Percentiles rank a stretch among this genome's conserved stretches.
These are phyloP conservation scores for Myxozyma kluyveri DNA, from an alignment of 805 yeast species.

Conservation along the genomic window DNA sequence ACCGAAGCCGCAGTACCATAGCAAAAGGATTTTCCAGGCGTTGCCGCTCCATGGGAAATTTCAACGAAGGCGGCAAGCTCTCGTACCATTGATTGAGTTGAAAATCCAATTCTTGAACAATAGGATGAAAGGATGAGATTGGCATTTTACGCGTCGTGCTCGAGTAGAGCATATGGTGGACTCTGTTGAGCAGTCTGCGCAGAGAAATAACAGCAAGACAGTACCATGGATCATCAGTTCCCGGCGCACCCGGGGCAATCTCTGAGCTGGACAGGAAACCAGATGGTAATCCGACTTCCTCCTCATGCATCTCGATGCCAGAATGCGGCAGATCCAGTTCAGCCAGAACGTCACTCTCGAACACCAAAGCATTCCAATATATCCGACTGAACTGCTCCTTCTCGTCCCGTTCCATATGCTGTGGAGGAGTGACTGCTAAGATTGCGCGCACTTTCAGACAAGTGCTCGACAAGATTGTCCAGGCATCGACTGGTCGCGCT, in stretches of 20 bases:
- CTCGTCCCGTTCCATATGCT: conserved; percentile 3
- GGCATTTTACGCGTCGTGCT: conserved; percentile 12
- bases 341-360: conserved; percentile 24
- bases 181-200: conserved; percentile 19
- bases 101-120: conserved; percentile 23
- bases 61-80: conserved; percentile 5
- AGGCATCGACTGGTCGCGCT: conserved; percentile 20
- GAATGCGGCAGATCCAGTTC: conserved; percentile 22
- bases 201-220: conserved; percentile 18
- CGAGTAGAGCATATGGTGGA: conserved; percentile 18
- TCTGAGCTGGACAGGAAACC: conserved; percentile 8
- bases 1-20: conserved; percentile 15
- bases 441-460: conserved; percentile 11
- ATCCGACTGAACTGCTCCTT: conserved; percentile 16
- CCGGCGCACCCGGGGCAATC: conserved; percentile 5
- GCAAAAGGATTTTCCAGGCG: conserved; percentile 7
- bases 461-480: conserved; percentile 13
- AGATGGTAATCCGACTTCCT: conserved; percentile 18
- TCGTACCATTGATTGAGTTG: conserved; percentile 25
- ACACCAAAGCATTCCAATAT: conserved; percentile 18
- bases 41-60: conserved; percentile 10
- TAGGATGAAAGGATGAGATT: conserved; percentile 17
- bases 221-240: conserved; percentile 23
- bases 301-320: conserved; percentile 17
- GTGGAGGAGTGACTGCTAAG: conserved; percentile 3